phyloP scores from a whole-genome alignment of 1,284 basidiomycete species.

The Mycena citricolor region DNA sequence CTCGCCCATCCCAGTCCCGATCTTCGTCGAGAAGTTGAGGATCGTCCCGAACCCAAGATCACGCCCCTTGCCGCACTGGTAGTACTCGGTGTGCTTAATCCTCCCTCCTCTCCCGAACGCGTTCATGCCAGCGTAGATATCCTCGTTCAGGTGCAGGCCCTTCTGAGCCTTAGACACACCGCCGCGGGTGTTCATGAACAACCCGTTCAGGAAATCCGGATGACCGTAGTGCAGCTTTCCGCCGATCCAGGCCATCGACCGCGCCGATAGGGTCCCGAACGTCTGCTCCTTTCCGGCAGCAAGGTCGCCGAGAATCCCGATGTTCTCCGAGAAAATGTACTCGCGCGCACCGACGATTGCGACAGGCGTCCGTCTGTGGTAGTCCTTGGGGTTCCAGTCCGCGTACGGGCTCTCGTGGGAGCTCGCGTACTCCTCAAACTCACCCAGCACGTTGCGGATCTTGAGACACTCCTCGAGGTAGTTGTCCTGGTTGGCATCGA shows the following conservation, averaged over 20 bases:
- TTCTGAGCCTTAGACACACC: slow-evolving; percentile 99
- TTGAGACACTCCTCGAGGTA: slow-evolving; percentile 99
- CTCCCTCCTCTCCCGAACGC: slow-evolving; percentile 95
- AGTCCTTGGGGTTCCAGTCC: slow-evolving; percentile 84
- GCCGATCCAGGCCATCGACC: slow-evolving; percentile 95
- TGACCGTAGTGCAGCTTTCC: slow-evolving; percentile 99
- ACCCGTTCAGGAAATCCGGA: slow-evolving; percentile 97
- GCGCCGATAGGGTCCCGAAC: slow-evolving; percentile 95
- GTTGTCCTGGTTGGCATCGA: slow-evolving; percentile 99
- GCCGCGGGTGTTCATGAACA: slow-evolving; percentile 98
- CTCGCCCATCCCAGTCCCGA: slow-evolving; percentile 99
- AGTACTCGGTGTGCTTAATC: slow-evolving; percentile 99
- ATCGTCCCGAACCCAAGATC: slow-evolving; percentile 99
- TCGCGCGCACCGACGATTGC: slow-evolving; percentile 98
- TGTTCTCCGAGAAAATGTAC: slow-evolving; percentile 99
- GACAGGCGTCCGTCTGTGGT: slow-evolving; percentile 79
- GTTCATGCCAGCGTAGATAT: slow-evolving; percentile 99
- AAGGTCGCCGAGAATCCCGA: slow-evolving; percentile 97
- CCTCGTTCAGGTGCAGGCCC: slow-evolving; percentile 96
- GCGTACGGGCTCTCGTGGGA: slow-evolving; percentile 91
- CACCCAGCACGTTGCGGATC: slow-evolving; percentile 96
- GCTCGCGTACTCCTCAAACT: slow-evolving; percentile 93
- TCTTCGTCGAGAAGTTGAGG: slow-evolving; percentile 99
- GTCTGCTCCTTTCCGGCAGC: slow-evolving; percentile 99
- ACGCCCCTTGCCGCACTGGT: slow-evolving; percentile 97